Percentiles rank a stretch among this genome's conserved stretches.
Evolutionary conservation across 768 basidiomycete genomes (phyloP).

Genomic region (Rhizopogon sp.): DNA sequence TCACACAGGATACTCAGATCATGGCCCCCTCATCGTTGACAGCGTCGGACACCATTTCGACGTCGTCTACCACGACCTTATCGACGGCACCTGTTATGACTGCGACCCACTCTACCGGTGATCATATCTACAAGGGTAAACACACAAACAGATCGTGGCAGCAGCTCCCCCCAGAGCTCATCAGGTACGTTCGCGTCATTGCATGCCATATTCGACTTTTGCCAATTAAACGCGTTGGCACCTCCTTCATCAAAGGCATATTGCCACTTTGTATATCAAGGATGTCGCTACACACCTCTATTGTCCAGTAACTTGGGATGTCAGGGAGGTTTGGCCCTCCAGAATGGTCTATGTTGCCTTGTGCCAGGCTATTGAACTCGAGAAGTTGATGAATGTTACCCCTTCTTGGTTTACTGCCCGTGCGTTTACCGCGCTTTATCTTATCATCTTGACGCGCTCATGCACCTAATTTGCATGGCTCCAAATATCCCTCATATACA

Average conservation of each 20-base stretch:
- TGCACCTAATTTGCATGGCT: slow-evolving; percentile 1
- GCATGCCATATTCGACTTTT: slow-evolving; percentile 8
- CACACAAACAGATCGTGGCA: slow-evolving; percentile 52
- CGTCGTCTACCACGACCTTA: slow-evolving; percentile 8
- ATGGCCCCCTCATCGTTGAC: slow-evolving; percentile 16
- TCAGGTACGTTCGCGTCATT: slow-evolving; percentile 44
- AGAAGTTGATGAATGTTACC: slow-evolving; percentile 59
- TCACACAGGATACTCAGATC: slow-evolving; percentile 22
- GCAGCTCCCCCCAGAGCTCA: slow-evolving; percentile 56
- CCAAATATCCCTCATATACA: not conserved
- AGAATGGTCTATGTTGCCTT: slow-evolving; percentile 58
- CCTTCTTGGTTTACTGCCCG: slow-evolving; percentile 56
- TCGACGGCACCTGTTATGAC: slow-evolving; percentile 21
- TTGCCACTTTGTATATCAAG: slow-evolving; percentile 48
- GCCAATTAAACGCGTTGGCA: slow-evolving; percentile 1
- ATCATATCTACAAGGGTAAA: slow-evolving; percentile 53
- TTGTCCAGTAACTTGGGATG: slow-evolving; percentile 44
- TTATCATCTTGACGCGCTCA: slow-evolving; percentile 6
- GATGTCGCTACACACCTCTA: slow-evolving; percentile 39
- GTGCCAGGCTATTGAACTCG: slow-evolving; percentile 58
- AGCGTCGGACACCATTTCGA: slow-evolving; percentile 11
- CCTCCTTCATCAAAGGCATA: slow-evolving; percentile 13
- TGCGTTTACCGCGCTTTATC: slow-evolving; percentile 30
- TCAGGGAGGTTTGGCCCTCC: slow-evolving; percentile 52
- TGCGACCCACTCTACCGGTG: slow-evolving; percentile 15